Evolutionary conservation across 1,284 basidiomycete genomes (phyloP).

Genomic region (Pseudozyma pruni): DNA sequence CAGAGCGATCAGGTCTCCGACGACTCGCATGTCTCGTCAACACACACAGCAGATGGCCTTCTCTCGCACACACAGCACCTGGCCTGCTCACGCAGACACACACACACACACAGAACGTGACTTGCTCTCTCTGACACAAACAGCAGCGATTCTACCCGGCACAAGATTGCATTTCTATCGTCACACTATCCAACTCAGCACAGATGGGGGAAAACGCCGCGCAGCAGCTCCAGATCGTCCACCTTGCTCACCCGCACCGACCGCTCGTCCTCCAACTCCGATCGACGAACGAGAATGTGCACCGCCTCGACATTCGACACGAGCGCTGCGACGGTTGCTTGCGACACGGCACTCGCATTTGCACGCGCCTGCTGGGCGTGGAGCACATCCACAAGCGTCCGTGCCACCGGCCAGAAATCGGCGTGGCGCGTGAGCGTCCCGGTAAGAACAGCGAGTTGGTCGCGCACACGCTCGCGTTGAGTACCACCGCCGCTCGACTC

Average conservation of each 20-base stretch:
- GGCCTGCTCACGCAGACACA: neutral
- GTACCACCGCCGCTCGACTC: conserved; percentile 15
- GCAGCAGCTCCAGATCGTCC: conserved; percentile 19
- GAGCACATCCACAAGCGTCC: conserved; percentile 15
- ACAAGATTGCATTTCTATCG: neutral
- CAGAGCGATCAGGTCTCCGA: no score
- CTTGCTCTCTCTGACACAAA: no score
- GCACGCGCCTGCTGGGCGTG: conserved; percentile 10
- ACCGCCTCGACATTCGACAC: conserved; percentile 38
- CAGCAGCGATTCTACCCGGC: neutral
- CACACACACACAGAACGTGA: conserved; percentile 1
- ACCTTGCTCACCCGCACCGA: conserved; percentile 23
- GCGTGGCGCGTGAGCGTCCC: conserved; percentile 23
- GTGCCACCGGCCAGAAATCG: conserved; percentile 33
- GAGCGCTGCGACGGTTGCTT: conserved; percentile 11
- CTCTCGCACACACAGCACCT: no score
- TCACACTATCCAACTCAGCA: no score
- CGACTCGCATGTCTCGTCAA: no score
- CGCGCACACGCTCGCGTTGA: conserved; percentile 10
- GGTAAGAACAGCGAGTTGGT: no score
- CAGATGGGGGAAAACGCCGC: conserved; percentile 25
- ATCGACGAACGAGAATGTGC: conserved; percentile 35
- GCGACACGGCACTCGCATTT: neutral
- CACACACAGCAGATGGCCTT: no score
- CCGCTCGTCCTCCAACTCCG: neutral